phyloP scores from a whole-genome alignment of 148 eudicot species.

The Limonium bicolor region DNA sequence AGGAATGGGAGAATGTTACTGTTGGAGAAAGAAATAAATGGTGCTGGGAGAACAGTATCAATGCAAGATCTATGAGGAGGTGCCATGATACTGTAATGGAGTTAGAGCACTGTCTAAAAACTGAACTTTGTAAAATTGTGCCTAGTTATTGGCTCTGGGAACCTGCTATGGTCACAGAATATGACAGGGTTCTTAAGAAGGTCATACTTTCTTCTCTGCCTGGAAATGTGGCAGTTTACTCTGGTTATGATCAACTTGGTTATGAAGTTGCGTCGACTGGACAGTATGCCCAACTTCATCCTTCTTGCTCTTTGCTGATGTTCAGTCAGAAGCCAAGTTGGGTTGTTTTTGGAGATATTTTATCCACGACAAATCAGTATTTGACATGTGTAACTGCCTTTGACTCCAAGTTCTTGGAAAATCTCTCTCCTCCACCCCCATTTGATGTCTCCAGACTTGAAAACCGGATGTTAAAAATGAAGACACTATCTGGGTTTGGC shows the following conservation, averaged over 20 bases:
- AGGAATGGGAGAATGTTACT: constrained; percentile 51
- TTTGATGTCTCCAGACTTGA: constrained; percentile 44
- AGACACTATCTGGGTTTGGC: constrained; percentile 37
- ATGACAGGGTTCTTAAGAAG: constrained; percentile 36
- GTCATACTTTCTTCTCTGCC: constrained; percentile 57
- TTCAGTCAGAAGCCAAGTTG: constrained; percentile 57
- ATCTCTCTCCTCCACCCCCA: constrained; percentile 41
- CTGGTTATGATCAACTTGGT: constrained; percentile 73
- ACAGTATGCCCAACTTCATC: constrained; percentile 62
- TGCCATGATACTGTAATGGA: constrained; percentile 52
- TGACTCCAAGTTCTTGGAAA: constrained; percentile 28
- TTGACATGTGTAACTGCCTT: constrained; percentile 65
- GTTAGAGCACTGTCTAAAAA: constrained; percentile 51
- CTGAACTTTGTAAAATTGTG: constrained; percentile 44
- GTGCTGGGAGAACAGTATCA: constrained; percentile 90
- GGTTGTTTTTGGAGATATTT: constrained; percentile 80
- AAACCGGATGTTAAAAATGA: constrained; percentile 34
- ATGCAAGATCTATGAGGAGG: constrained; percentile 75
- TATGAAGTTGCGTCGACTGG: constrained; percentile 74
- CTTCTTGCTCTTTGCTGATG: constrained; percentile 58
- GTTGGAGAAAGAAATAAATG: constrained; percentile 33
- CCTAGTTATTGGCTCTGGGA: constrained; percentile 75
- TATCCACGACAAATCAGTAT: constrained; percentile 43
- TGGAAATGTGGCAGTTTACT: constrained; percentile 70
- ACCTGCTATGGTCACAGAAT: constrained; percentile 27